Evolutionary conservation across 2,329 filamentous ascomycete species (phyloP).

Genomic region (Colletotrichum liaoningense): DNA sequence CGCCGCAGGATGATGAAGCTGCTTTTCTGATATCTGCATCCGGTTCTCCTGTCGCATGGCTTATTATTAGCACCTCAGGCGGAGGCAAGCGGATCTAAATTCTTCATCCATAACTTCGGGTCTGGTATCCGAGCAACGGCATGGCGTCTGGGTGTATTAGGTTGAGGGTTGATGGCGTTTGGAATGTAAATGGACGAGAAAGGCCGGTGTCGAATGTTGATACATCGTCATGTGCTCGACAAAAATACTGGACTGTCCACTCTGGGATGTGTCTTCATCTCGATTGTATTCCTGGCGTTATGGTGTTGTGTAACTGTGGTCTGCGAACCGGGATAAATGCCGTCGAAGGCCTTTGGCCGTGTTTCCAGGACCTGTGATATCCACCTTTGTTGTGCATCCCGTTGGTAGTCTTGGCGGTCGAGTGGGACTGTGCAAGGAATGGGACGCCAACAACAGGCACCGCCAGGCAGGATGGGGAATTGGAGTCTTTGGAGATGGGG

Average conservation of each 20-base stretch:
- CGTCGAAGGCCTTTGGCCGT: not conserved
- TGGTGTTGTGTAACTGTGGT: not conserved
- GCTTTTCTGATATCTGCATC: not conserved
- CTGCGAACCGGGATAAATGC: not conserved
- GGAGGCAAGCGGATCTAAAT: not conserved
- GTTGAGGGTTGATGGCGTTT: not conserved
- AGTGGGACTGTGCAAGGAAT: conserved; percentile 11
- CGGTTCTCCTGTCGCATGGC: not conserved
- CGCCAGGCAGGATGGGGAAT: conserved; percentile 14
- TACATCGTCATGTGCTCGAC: not conserved
- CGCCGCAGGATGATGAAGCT: not conserved
- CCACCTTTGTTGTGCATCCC: conserved; percentile 8
- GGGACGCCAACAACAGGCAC: conserved; percentile 1
- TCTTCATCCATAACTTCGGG: not conserved
- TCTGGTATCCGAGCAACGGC: conserved; percentile 15
- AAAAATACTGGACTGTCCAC: not conserved
- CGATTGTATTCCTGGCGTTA: not conserved
- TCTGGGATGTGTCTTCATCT: conserved; percentile 1
- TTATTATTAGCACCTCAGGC: not conserved
- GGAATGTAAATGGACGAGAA: not conserved
- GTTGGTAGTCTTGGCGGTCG: conserved; percentile 16
- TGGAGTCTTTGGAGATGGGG: conserved; percentile 8
- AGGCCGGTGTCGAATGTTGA: conserved; percentile 1
- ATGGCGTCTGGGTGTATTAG: not conserved
- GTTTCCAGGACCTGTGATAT: not conserved